Percentiles rank a stretch among this genome's conserved stretches.
Evolutionary conservation across 2,329 filamentous ascomycete species (phyloP).

Genomic region (Phialophora tarda): DNA sequence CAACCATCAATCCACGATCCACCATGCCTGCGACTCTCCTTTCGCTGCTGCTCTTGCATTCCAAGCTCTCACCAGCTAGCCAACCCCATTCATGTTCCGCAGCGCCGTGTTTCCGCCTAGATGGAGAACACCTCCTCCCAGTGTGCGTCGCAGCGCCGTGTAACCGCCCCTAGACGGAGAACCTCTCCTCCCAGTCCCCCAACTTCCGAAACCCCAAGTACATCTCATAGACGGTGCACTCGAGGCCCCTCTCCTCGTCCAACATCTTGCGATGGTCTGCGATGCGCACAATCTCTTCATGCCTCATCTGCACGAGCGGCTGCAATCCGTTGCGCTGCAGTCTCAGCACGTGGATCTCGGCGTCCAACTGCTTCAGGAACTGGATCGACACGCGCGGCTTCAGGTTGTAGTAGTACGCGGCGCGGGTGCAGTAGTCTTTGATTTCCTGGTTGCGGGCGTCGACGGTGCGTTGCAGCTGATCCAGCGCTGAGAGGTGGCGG

Average conservation of each 20-base stretch:
- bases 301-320: constrained; percentile 36
- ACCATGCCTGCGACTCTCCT: not conserved
- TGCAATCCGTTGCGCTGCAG: constrained; percentile 25
- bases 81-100: not conserved
- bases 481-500: constrained; percentile 17
- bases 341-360: constrained; percentile 21
- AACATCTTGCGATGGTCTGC: constrained; percentile 30
- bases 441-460: constrained; percentile 17
- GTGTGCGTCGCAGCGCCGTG: constrained; percentile 7
- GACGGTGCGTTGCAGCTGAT: constrained; percentile 18
- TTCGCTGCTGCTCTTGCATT: not conserved
- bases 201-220: constrained; percentile 29
- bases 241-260: constrained; percentile 29
- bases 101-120: not conserved
- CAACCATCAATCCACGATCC: not conserved
- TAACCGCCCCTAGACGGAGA: constrained; percentile 18
- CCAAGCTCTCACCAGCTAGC: not conserved
- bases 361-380: constrained; percentile 15
- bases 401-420: constrained; percentile 15
- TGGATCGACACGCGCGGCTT: not conserved
- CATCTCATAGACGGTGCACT: constrained; percentile 32
- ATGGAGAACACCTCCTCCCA: constrained; percentile 31
- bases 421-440: constrained; percentile 22
- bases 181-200: constrained; percentile 34
- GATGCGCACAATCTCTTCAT: constrained; percentile 40